phyloP scores from a whole-genome alignment of 352 stramenopile genomes.

The Blastocystis sp. region DNA sequence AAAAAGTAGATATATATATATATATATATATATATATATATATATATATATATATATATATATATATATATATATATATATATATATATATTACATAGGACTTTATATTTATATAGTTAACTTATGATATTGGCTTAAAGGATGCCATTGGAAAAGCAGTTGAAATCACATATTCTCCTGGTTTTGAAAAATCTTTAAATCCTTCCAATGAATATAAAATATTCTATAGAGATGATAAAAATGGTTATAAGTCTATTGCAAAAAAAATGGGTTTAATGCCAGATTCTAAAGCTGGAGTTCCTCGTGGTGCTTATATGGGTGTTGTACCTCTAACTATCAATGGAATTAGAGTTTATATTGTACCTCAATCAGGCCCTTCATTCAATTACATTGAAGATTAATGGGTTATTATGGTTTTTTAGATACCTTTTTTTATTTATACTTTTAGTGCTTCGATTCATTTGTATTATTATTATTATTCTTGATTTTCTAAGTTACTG shows the following conservation, averaged over 20 bases:
- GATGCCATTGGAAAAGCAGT: slow-evolving; percentile 15
- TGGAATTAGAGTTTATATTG: slow-evolving; percentile 24
- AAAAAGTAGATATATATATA: slow-evolving; percentile 8
- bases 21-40: neutral
- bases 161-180: neutral
- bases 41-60: neutral
- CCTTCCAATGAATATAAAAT: slow-evolving; percentile 1
- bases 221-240: slow-evolving; percentile 30
- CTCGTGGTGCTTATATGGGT: slow-evolving; percentile 56
- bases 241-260: slow-evolving; percentile 48
- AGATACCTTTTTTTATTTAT: too few relatives aligned
- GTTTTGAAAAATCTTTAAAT: slow-evolving; percentile 2
- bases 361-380: slow-evolving; percentile 14
- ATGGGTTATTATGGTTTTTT: too few relatives aligned
- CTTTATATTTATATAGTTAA: neutral
- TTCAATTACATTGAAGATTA: too few relatives aligned
- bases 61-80: neutral
- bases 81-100: neutral
- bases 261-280: slow-evolving; percentile 50
- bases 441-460: too few relatives aligned
- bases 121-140: slow-evolving; percentile 44
- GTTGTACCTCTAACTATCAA: slow-evolving; percentile 50
- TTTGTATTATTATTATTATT: too few relatives aligned
- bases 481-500: too few relatives aligned
- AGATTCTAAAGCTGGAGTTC: slow-evolving; percentile 55